A percentile compares a stretch with the other conserved stretches of the same genome.
These are phyloP conservation scores for Penicillium turbatum DNA, from an alignment of 495 filamentous ascomycete species.

Conservation along the genomic window DNA sequence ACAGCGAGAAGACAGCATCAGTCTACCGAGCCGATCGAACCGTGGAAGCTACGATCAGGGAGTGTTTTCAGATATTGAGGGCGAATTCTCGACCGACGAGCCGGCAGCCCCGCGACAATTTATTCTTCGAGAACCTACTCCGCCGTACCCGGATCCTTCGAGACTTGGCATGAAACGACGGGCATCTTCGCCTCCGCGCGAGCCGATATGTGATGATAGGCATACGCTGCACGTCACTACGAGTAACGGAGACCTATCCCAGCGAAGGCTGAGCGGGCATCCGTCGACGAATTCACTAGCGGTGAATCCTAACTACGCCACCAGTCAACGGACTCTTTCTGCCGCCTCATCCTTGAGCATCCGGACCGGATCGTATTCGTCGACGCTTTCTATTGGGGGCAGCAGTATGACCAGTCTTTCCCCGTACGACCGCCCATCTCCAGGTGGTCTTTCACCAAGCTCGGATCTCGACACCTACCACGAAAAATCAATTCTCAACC, in stretches of 20 bases:
- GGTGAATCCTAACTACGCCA: conserved; percentile 52
- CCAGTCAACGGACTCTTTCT: conserved; percentile 64
- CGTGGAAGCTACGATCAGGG: conserved; percentile 60
- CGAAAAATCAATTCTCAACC: conserved; percentile 49
- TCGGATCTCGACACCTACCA: conserved; percentile 48
- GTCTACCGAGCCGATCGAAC: conserved; percentile 45
- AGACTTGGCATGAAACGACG: conserved; percentile 68
- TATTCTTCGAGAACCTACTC: conserved; percentile 55
- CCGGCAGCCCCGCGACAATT: conserved; percentile 52
- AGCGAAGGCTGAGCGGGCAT: conserved; percentile 59
- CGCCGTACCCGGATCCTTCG: conserved; percentile 38
- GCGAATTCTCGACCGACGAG: conserved; percentile 66
- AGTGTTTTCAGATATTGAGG: conserved; percentile 59
- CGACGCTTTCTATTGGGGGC: conserved; percentile 60
- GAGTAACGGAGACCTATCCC: conserved; percentile 61
- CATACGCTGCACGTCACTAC: conserved; percentile 49
- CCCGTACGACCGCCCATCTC: conserved; percentile 69
- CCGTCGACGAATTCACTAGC: conserved; percentile 55
- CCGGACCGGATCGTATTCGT: conserved; percentile 71
- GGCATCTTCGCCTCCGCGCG: conserved; percentile 74
- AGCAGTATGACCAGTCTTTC: conserved; percentile 71
- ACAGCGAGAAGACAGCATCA: conserved; percentile 45
- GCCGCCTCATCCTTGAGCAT: conserved; percentile 66
- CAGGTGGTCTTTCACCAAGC: conserved; percentile 65
- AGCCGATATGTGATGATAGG: conserved; percentile 67